Evolutionary conservation across 306 rosid genomes (phyloP).

Genomic region (Arachis hypogaea): DNA sequence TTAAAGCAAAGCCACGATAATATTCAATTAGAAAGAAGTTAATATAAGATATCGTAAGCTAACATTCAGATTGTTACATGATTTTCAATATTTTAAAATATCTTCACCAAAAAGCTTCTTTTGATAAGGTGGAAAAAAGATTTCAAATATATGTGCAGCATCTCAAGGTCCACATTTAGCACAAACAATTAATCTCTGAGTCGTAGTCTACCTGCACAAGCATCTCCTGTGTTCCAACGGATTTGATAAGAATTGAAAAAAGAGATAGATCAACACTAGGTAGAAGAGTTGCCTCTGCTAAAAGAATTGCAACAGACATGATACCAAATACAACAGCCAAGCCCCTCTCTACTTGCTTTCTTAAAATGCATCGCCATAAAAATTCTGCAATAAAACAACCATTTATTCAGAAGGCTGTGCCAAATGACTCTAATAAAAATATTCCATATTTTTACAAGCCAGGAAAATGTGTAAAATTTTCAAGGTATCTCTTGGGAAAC

Average conservation of each 20-base stretch:
- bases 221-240: constrained; percentile 76
- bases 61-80: constrained; percentile 16
- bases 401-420: constrained; percentile 34
- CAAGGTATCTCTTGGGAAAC: constrained; percentile 9
- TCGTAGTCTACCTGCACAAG: constrained; percentile 82
- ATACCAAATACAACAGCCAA: constrained; percentile 78
- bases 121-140: constrained; percentile 19
- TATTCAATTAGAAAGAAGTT: constrained; percentile 25
- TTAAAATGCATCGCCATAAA: constrained; percentile 84
- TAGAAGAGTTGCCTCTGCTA: constrained; percentile 94
- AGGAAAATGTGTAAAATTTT: constrained; percentile 10
- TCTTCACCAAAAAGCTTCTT: constrained; percentile 27
- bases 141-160: constrained; percentile 16
- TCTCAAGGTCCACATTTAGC: constrained; percentile 15
- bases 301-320: constrained; percentile 91
- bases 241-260: constrained; percentile 84
- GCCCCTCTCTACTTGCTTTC: constrained; percentile 79
- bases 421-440: constrained; percentile 24
- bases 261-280: constrained; percentile 89
- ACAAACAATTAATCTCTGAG: constrained; percentile 28
- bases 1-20: constrained; percentile 16
- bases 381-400: constrained; percentile 70
- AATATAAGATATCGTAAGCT: background rate
- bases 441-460: constrained; percentile 21
- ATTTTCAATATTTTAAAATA: constrained; percentile 21